Evolutionary conservation across 108 stramenopile species (phyloP), one percentile per base, ranked within the genome.

Genomic region (Pseudonitzschia pungens): DNA sequence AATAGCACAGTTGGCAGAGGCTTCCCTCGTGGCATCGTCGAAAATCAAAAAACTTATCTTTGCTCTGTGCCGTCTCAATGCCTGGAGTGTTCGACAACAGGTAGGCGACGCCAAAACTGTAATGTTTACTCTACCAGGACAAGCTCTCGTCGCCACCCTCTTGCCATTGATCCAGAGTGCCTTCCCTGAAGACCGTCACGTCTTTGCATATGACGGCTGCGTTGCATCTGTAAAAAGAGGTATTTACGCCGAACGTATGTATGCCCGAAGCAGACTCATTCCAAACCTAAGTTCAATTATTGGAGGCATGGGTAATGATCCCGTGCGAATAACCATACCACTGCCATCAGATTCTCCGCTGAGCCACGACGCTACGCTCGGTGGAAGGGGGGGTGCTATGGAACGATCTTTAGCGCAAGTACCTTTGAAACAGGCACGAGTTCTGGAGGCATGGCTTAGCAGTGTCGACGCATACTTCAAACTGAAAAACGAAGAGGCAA

Each of bases 131-230:
- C 68, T 92, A 2, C 91, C 91, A 0, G 93, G 93, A n/a, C 86
- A 87, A 54, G 76, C 89, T 26, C 73, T 70, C 21, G 81, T 81
- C 0, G 68, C 86, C 16, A 71, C 80, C 16, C 64, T 94, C 26
- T 79, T 93, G 16, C 90, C 93, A 11, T n/a, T 92, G 50, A 67
- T 92, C 18, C 87, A 92, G 73, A 74, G 73, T 21, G 81, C 71
- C 2, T 94, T 94, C 68, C 89, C 88, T 16, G 86, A 88, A 71
- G 93, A 94, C 66, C 78, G 93, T 0, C 93, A 94, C 67, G 76
- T 94, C 5, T 91, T 92, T 81, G 79, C 77, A 50, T 94, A 94
- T 51, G 85, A 91, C 74, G 86, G 88, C 4, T 90, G 89, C 60
- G 73, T 71, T 11, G 72, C 79, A 29, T 83, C 88, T 1, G 86